Base-by-base conservation (phyloP, 2,329 filamentous ascomycete genomes). In the Trichoderma cornu-damae region DNA sequence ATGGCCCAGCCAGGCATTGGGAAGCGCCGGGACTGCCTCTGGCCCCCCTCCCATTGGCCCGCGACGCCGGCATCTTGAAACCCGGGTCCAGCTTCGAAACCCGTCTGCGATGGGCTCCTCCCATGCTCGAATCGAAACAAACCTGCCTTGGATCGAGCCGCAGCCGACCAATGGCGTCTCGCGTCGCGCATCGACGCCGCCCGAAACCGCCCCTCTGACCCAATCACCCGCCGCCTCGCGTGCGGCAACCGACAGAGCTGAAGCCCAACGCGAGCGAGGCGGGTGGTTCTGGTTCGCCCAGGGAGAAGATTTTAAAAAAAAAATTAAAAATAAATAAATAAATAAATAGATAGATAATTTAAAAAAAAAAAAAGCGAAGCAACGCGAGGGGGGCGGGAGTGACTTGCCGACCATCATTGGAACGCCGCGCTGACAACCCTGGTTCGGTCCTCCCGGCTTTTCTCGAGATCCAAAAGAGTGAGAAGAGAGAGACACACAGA, bases 11-110 rank as follows among this genome's bases (percentile, higher is more conserved):
- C n/a, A n/a, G n/a, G n/a, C n/a, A n/a, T n/a, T n/a, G n/a, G n/a
- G n/a, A n/a, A n/a, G n/a, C n/a, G n/a, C n/a, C n/a, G n/a, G 20
- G 38, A 9, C 16, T 11, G 54, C 34, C 48, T 48, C 42, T 53
- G 14, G 24, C 20, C 50, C 18, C 12, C 3, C 5, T 34, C n/a
- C 35, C 35, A 59, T 59, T 59, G 58, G 58, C 14, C 20, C 58
- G 40, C 46, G 26, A n/a, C 47, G 53, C 46, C 22, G 11, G 18
- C 46, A 47, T 57, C 40, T 48, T 57, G 58, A 59, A 59, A 59
- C 58, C n/a, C n/a, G 20, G 20, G 48, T 49, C 30, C 34, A n/a
- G 12, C n/a, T 51, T 53, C 40, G 48, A 58, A 58, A 54, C 56
- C 22, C 22, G n/a, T 20, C 16, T 24, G 18, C 16, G 14, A n/a